phyloP scores from a whole-genome alignment of 106 monocot species.

The Vanilla planifolia region DNA sequence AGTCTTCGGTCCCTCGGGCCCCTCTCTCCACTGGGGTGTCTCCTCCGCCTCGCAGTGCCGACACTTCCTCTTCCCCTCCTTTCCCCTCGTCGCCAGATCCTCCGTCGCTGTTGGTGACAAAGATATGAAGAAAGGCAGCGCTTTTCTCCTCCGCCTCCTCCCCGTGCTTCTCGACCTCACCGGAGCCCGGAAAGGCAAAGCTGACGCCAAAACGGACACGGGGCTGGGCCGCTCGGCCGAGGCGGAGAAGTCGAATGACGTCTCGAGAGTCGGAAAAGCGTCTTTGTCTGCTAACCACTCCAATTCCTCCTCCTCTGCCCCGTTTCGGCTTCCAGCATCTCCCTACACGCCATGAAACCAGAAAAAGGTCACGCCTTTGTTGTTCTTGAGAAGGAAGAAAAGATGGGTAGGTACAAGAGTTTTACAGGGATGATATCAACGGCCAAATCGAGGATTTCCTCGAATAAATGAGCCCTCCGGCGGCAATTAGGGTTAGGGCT shows the following conservation, averaged over 20 bases:
- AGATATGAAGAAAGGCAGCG: conserved; percentile 7
- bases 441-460: conserved; percentile 17
- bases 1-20: conserved; percentile 69
- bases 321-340: conserved; percentile 6
- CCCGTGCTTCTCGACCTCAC: conserved; percentile 25
- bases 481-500: conserved; percentile 7
- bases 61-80: conserved; percentile 24
- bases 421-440: conserved; percentile 7
- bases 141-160: conserved; percentile 14
- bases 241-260: conserved; percentile 26
- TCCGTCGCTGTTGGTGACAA: neutral
- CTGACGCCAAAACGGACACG: conserved; percentile 21
- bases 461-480: neutral
- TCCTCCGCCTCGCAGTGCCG: conserved; percentile 48
- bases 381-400: neutral
- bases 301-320: conserved; percentile 47
- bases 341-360: conserved; percentile 5
- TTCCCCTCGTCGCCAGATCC: neutral
- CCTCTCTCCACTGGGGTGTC: conserved; percentile 69
- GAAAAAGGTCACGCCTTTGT: neutral
- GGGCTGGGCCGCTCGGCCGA: conserved; percentile 4
- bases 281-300: conserved; percentile 57
- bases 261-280: conserved; percentile 47
- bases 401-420: neutral
- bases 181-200: conserved; percentile 13